Percentiles rank a stretch among this genome's conserved stretches.
Evolutionary conservation across 192 early-diverging fungal genomes (phyloP).

Genomic region (Chytriomyces sp.): DNA sequence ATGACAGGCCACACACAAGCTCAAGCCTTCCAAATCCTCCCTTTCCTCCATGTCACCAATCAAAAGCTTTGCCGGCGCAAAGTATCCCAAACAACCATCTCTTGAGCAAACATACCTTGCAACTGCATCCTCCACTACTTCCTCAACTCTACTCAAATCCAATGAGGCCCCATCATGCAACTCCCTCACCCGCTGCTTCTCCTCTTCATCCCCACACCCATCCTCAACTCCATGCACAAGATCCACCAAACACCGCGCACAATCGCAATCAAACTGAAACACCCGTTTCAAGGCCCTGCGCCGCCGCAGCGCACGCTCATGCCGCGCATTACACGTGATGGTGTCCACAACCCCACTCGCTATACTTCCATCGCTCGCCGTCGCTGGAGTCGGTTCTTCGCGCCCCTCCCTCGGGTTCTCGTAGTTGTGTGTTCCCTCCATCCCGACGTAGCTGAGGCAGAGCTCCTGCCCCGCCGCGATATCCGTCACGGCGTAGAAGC

Average conservation of each 20-base stretch:
- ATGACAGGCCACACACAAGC: not conserved
- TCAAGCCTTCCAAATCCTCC: not conserved
- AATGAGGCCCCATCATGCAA: no score
- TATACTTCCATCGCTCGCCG: not conserved
- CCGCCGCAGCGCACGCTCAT: slow-evolving; percentile 8
- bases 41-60: not conserved
- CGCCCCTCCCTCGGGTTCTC: not conserved
- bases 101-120: no score
- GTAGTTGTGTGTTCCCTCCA: not conserved
- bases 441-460: slow-evolving; percentile 44
- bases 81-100: no score
- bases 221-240: not conserved
- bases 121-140: not conserved
- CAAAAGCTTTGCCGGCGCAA: not conserved
- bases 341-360: not conserved
- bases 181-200: not conserved
- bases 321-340: not conserved
- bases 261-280: slow-evolving; percentile 51
- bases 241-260: slow-evolving; percentile 39
- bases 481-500: slow-evolving; percentile 43
- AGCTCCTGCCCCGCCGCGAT: slow-evolving; percentile 38
- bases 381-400: no score
- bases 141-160: no score
- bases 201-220: not conserved
- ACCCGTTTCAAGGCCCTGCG: slow-evolving; percentile 28